Evolutionary conservation across 441 rosid species (phyloP), one percentile per base, ranked within the genome.

Genomic region (Gossypium schwendimanii): DNA sequence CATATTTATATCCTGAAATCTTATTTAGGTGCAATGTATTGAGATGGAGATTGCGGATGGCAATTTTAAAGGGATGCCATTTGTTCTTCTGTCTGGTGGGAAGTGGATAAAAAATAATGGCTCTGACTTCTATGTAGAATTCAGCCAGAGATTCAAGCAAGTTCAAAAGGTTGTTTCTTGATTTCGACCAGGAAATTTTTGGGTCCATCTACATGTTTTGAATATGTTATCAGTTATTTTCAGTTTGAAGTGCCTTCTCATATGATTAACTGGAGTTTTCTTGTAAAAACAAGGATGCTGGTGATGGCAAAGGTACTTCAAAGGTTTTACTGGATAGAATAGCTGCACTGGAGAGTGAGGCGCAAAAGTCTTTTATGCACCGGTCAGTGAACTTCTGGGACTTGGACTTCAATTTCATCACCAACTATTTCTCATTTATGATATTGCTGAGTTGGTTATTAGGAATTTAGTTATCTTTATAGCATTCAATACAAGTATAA

Each of bases 331-430:
- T 96, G 79, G 91, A 86, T 70, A 93, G 70, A 87, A 93, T 93
- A 77, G 89, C 91, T 63, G 83, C 80, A 64, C 58, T 84, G 93
- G 99, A 96, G 84, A 84, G 90, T 77, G 97, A 96, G 81, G 99
- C 99, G 26, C 98, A 96, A 77, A 93, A 96, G 84, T 93, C 98
- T 71, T 96, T 96, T 81, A 93, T 96, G 99, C 99, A 96, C 80
- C 84, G 99, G 99, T 93, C 69, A 80, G 93, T 84, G 41, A 73
- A 72, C 68, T 75, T 73, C 63, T 58, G 63, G 44, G 74, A 15
- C 31, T 64, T 57, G 6, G 20, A 17, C 7, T 59, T 53, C 49
- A 61, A 36, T 73, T 44, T 41, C 4, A 31, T 72, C 33, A 62
- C 54, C 52, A 18, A 28, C 36, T 14, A 26, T 50, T 33, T 63